Base-by-base conservation (phyloP, 495 filamentous ascomycete species). In the Astrothelium macrocarpum region DNA sequence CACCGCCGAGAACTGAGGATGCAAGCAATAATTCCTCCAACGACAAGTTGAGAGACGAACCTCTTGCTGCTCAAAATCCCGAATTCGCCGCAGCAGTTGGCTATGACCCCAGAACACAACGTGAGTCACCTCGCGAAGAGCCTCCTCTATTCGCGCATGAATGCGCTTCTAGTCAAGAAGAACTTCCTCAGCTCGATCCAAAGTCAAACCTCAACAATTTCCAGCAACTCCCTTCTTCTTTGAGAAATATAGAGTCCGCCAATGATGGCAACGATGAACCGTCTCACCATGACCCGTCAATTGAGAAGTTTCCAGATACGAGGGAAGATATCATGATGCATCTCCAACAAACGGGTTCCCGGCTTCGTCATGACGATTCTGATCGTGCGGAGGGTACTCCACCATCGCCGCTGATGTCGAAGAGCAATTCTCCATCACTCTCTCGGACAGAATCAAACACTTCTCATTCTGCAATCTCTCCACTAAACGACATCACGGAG, bases 241-340 rank as follows among this genome's bases (percentile, higher is more conserved):
- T 29, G 49, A 16, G 29, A 20, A 29, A 56, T 56, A 25, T 56
- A 28, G 49, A 56, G 25, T 16, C 16, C 0, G 49, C 49, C 25
- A 26, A 25, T 16, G 49, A 56, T 29, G 49, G 29, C 5, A 25
- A 56, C 23, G 34, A 39, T 5, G 34, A 39, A 39, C 14, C 34
- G 34, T 5, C 9, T 2, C 25, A 7, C 49, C 49, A 25, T 56
- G 49, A 56, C 16, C 49, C 49, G 9, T 56, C 49, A 11, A 16
- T 56, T 16, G 49, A 56, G 20, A 56, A 25, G 29, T 56, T 56
- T 29, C 49, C 49, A 10, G 49, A 56, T 29, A 56, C 49, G 7
- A 12, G 49, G 29, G 49, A 56, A 25, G 49, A 56, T 56, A 56
- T 56, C 5, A 56, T 56, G 49, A 56, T 56, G 49, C 49, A 56